These are phyloP conservation scores for Penicillium tannophilum DNA, from an alignment of 495 filamentous ascomycete species.

Conservation along the genomic window DNA sequence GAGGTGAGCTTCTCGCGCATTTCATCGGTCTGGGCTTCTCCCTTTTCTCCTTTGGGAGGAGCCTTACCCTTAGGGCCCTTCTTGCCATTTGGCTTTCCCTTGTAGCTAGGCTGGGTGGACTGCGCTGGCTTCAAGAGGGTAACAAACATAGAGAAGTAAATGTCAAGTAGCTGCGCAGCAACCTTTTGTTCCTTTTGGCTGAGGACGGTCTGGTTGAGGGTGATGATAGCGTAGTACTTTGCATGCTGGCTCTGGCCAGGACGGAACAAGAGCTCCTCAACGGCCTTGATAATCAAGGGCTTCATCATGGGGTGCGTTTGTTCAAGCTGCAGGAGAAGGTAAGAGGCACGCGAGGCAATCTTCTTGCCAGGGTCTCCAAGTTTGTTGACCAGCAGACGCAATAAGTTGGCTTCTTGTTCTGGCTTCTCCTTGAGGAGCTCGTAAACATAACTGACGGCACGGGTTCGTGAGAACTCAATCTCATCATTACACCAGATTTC, in stretches of 20 bases:
- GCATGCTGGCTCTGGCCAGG: conserved; percentile 84
- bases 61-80: conserved; percentile 38
- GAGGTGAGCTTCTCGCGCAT: conserved; percentile 87
- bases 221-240: conserved; percentile 95
- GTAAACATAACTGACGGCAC: conserved; percentile 84
- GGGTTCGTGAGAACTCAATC: conserved; percentile 83
- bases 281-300: conserved; percentile 73
- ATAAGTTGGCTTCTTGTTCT: conserved; percentile 92
- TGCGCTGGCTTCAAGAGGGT: conserved; percentile 66
- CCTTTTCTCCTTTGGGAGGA: conserved; percentile 57
- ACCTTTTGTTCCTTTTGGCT: conserved; percentile 78
- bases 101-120: conserved; percentile 22
- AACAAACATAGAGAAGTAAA: conserved; percentile 89
- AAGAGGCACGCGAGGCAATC: conserved; percentile 88
- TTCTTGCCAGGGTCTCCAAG: conserved; percentile 92
- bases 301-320: conserved; percentile 93
- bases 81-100: conserved; percentile 29
- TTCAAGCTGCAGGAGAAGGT: conserved; percentile 86
- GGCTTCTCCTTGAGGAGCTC: conserved; percentile 93
- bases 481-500: conserved; percentile 93
- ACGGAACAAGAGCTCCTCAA: conserved; percentile 88
- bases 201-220: conserved; percentile 92
- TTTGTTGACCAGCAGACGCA: conserved; percentile 92
- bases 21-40: conserved; percentile 59
- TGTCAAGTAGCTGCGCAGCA: conserved; percentile 77